phyloP scores from a whole-genome alignment of 495 filamentous ascomycete genomes.

The Neurospora pannonica region DNA sequence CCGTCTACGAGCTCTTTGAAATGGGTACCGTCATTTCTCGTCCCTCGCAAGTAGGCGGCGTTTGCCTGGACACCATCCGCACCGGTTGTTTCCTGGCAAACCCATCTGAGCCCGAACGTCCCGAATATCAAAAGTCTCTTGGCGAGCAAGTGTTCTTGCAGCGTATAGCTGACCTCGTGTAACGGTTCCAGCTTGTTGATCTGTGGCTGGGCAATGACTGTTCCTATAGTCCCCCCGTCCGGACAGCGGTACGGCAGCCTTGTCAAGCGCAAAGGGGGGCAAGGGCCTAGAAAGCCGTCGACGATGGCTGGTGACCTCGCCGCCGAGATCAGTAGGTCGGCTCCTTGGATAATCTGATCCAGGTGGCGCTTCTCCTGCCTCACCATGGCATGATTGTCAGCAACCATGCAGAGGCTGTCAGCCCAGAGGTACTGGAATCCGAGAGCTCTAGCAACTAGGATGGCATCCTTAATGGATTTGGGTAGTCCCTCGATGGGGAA shows the following conservation, averaged over 20 bases:
- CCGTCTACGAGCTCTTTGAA: not conserved
- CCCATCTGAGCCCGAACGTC: not conserved
- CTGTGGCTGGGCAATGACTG: not conserved
- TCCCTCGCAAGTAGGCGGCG: not conserved
- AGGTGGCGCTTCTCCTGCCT: not conserved
- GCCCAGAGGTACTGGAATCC: not conserved
- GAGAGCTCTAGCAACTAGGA: not conserved
- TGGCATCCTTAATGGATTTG: not conserved
- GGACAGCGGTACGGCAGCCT: not conserved
- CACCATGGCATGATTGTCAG: not conserved
- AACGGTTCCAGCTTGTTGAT: not conserved
- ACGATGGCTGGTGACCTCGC: not conserved
- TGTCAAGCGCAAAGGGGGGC: not conserved
- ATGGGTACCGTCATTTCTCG: not conserved
- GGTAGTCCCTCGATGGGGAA: not conserved
- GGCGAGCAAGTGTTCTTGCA: not conserved
- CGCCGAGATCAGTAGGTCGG: not conserved
- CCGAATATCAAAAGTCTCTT: not conserved
- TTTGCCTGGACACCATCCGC: not conserved
- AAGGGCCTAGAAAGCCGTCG: not conserved
- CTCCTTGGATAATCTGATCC: not conserved
- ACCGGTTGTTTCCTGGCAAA: not conserved
- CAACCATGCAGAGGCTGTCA: not conserved
- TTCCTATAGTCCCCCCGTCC: not conserved
- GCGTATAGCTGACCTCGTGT: not conserved